Conservation (phyloP, 2,329 filamentous ascomycete genomes). For the Lachnellula suecica region DNA sequence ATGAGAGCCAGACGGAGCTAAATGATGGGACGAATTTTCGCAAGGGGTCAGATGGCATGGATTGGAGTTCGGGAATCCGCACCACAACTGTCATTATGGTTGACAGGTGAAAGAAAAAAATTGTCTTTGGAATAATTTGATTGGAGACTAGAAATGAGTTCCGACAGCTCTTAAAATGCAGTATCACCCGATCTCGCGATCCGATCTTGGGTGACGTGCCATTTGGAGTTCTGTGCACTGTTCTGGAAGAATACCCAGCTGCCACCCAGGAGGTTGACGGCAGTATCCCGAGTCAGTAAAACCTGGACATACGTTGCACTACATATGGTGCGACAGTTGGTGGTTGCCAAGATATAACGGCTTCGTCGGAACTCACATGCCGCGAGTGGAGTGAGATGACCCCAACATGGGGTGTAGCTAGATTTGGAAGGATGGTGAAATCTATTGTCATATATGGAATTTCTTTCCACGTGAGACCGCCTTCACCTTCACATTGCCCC, state of each 20-base stretch:
- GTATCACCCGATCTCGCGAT: background rate
- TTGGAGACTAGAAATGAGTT: no score
- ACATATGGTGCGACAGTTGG: background rate
- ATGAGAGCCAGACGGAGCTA: slow-evolving; percentile 22
- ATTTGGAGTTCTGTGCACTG: background rate
- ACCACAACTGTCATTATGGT: slow-evolving; percentile 4
- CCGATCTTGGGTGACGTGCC: background rate
- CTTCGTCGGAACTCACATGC: background rate
- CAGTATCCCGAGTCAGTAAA: background rate
- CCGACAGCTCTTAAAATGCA: background rate
- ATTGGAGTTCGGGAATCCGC: slow-evolving; percentile 4
- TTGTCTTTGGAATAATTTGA: background rate
- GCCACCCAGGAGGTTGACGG: background rate
- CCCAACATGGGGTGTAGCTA: no score
- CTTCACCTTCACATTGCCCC: no score
- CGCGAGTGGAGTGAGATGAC: background rate
- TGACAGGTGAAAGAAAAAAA: background rate
- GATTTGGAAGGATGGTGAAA: no score
- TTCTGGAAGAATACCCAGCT: background rate
- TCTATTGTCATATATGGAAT: no score
- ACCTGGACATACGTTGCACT: background rate
- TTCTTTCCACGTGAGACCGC: no score
- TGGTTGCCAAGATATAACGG: background rate
- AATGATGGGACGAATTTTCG: background rate
- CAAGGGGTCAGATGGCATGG: background rate